Evolutionary conservation across 2,329 filamentous ascomycete species (phyloP), one percentile per base, ranked within the genome.

Genomic region (Podosphaera fusca): DNA sequence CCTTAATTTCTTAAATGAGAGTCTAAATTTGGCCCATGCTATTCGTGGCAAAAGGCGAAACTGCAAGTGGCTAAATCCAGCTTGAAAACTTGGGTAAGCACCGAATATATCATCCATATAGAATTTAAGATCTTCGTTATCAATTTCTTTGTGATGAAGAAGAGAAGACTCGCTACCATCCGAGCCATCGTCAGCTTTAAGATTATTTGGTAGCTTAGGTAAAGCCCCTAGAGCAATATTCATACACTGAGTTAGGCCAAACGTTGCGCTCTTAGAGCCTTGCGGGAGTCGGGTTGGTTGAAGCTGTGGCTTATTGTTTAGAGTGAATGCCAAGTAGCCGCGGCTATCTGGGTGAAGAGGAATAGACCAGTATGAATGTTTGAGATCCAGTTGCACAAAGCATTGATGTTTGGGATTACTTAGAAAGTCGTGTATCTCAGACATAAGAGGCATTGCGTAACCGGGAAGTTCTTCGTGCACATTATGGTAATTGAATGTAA

Each of bases 81-180:
- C 31, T 14, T 14, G 30, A 21, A 53, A 40, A 36, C 14, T 21
- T 38, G 10, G 7, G 4, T n/a, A 53, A 1, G 10, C 33, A n/a
- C 51, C 12, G 35, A 53, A 53, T 36, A 35, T 53, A 29, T 53
- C 35, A 40, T 53, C 51, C 51, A 53, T 53, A 33, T 51, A 51
- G 31, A 51, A 51, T 51, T 33, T 30, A 21, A 51, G 31, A 30
- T 51, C 30, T 12, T 21, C 2, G 9, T 30, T 3, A 30, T 51
- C 47, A 12, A 31, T 12, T 30, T 4, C 10, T 31, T 33, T 51
- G 10, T 33, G 30, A 33, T 31, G 21, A 31, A 33, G 30, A 30
- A 51, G 30, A 51, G 47, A 51, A 51, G 47, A 29, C 30, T 30
- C 29, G 30, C 47, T 31, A 10, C 47, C 30, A 30, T 33, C 21